Evolutionary conservation across 2,329 filamentous ascomycete genomes (phyloP).

Genomic region (Cryoendolithus antarcticus): DNA sequence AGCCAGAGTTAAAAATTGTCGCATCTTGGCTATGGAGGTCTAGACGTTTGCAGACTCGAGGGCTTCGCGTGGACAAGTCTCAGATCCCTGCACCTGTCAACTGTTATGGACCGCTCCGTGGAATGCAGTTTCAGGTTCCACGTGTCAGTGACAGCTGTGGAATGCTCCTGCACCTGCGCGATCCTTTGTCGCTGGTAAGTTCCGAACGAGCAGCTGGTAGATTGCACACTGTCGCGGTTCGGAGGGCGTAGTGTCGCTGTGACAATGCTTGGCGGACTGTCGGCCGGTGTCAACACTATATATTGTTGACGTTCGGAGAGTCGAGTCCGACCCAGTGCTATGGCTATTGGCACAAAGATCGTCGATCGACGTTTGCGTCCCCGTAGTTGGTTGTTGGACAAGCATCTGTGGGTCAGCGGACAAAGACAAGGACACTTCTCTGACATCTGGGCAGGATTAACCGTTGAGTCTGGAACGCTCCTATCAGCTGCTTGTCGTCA

Average conservation of each 20-base stretch:
- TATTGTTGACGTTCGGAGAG: no score
- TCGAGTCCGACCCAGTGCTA: no score
- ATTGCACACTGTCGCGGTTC: no score
- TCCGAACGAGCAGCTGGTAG: no score
- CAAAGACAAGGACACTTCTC: neutral
- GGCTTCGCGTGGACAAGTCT: conserved; percentile 2
- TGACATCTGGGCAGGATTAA: neutral
- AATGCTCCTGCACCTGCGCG: neutral
- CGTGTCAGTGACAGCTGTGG: conserved; percentile 1
- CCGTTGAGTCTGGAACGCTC: no score
- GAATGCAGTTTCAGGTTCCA: conserved; percentile 3
- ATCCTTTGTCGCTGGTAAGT: no score
- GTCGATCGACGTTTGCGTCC: conserved; percentile 5
- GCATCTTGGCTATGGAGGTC: conserved; percentile 7
- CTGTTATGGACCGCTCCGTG: conserved; percentile 1
- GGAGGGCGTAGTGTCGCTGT: no score
- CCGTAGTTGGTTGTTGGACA: neutral
- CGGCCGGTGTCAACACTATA: no score
- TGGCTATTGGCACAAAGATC: neutral
- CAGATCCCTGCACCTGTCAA: conserved; percentile 3
- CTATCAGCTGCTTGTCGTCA: no score
- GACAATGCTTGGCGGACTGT: no score
- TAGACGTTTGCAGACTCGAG: conserved; percentile 1
- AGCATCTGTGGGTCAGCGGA: conserved; percentile 1
- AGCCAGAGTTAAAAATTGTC: conserved; percentile 5